Evolutionary conservation across 768 basidiomycete genomes (phyloP).

Genomic region (Cystofilobasidium ferigula): DNA sequence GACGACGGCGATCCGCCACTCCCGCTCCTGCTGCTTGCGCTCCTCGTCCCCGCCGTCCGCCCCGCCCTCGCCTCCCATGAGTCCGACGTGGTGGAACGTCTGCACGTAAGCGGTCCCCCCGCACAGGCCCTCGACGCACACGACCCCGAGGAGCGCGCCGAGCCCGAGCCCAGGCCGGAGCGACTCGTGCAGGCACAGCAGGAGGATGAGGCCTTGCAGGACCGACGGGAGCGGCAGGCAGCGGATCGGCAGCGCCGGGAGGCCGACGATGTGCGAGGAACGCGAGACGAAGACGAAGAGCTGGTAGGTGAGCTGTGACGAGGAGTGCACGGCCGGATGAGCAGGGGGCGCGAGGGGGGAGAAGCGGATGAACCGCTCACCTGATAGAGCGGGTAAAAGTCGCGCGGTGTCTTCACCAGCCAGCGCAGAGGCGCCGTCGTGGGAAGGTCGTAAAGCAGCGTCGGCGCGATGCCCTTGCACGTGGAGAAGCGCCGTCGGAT

Average conservation of each 20-base stretch:
- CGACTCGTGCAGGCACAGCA: conserved; percentile 57
- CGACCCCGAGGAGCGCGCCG: conserved; percentile 40
- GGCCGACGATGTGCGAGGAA: conserved; percentile 72
- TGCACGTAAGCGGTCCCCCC: conserved; percentile 89
- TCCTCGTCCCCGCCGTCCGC: conserved; percentile 50
- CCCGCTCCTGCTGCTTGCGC: conserved; percentile 60
- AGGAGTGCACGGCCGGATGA: neutral
- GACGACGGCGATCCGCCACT: conserved; percentile 82
- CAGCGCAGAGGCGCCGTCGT: conserved; percentile 53
- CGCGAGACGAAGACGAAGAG: conserved; percentile 87
- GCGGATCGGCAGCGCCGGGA: conserved; percentile 61
- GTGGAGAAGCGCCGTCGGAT: conserved; percentile 15
- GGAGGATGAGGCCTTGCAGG: conserved; percentile 53
- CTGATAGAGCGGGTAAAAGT: conserved; percentile 95
- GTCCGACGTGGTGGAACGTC: conserved; percentile 71
- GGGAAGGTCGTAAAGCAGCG: conserved; percentile 77
- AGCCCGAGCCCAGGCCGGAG: conserved; percentile 47
- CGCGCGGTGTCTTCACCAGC: conserved; percentile 71
- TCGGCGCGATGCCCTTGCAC: conserved; percentile 88
- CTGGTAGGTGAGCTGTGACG: conserved; percentile 33
- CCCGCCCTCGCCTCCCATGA: conserved; percentile 33
- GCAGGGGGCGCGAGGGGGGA: conserved; percentile 58
- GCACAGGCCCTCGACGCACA: conserved; percentile 80
- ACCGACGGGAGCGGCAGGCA: conserved; percentile 66
- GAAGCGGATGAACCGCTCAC: conserved; percentile 43